A percentile compares a stretch with the other conserved stretches of the same genome.
Conservation (phyloP, 768 basidiomycete genomes). For the Hericium rajendrae region DNA sequence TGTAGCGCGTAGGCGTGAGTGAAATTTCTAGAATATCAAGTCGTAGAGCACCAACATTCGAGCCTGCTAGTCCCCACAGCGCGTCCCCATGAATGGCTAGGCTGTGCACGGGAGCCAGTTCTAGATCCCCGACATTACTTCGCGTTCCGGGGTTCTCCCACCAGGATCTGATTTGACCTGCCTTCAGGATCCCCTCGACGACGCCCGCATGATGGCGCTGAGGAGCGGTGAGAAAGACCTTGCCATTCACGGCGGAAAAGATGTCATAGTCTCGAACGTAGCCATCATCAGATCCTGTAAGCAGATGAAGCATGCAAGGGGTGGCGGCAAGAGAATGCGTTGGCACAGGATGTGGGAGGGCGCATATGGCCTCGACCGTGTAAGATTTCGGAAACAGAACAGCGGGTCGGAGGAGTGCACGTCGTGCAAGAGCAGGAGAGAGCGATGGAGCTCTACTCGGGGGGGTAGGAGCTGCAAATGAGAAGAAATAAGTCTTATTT, state of each 20-base stretch:
- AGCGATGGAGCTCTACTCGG: slow-evolving; percentile 36
- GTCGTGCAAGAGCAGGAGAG: slow-evolving; percentile 42
- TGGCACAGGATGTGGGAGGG: slow-evolving; percentile 80
- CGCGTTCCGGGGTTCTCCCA: slow-evolving; percentile 63
- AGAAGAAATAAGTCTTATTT: not conserved
- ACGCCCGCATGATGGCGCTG: slow-evolving; percentile 85
- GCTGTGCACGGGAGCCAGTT: slow-evolving; percentile 73
- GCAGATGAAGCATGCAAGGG: slow-evolving; percentile 75
- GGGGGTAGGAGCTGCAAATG: slow-evolving; percentile 27
- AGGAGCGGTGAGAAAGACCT: slow-evolving; percentile 77
- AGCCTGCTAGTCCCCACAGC: slow-evolving; percentile 85
- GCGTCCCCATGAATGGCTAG: slow-evolving; percentile 89
- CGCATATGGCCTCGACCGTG: slow-evolving; percentile 85
- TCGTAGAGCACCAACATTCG: slow-evolving; percentile 48
- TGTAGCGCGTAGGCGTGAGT: slow-evolving; percentile 22
- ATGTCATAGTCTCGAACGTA: slow-evolving; percentile 91
- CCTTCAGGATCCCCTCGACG: slow-evolving; percentile 86
- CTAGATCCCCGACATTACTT: slow-evolving; percentile 1
- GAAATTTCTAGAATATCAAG: not conserved
- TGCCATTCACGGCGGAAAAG: slow-evolving; percentile 81
- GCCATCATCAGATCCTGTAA: slow-evolving; percentile 91
- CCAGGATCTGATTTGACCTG: slow-evolving; percentile 80
- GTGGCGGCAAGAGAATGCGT: slow-evolving; percentile 86
- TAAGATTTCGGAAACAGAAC: slow-evolving; percentile 47
- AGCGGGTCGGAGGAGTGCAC: slow-evolving; percentile 29